Base-by-base conservation (phyloP, 805 yeast genomes). In the Ogataea zsoltii region DNA sequence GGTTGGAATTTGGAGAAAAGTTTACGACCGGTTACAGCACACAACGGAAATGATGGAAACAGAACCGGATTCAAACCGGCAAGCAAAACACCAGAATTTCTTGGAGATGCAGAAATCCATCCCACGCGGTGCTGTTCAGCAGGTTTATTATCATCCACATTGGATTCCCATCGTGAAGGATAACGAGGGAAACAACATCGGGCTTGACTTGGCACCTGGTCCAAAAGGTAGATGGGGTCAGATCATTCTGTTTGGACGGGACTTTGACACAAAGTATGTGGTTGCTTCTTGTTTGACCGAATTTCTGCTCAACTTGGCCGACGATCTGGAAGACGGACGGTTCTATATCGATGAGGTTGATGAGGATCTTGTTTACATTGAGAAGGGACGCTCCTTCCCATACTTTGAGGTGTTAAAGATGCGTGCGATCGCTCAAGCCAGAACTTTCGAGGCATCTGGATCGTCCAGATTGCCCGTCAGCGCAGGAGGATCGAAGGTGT, bases 81-180 rank as follows among this genome's bases (percentile, higher is more conserved):
- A 50, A 33, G 33, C 41, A 7, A 36, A 49, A 44, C 54, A 57
- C 32, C 61, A 62, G 19, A 67, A 69, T 45, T 72, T 75, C 51
- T 65, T 66, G 55, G 66, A 82, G 33, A 63, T 66, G 62, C 84
- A 85, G 67, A 75, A 74, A 47, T 83, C 94, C 0, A 73, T 88
- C 13, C 99, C 99, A 7, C 86, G 86, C 15, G 83, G 82, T 5
- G 70, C 82, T 11, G 72, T 90, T 36, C 86, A 87, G 62, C 75
- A 78, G 7, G 80, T 82, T 6, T 94, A 89, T 66, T 92, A 96
- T n/a, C 88, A 88, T 64, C 82, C 88, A 3, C 80, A 78, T 57
- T 92, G 99, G 99, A 82, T 92, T 48, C 98, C 99, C 3, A 66
- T 92, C 42, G 80, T 88, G 31, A 88, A 92, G 39, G 99, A 92